These are phyloP conservation scores for Penicillium olsonii DNA, from an alignment of 2,329 filamentous ascomycete genomes.

Conservation along the genomic window DNA sequence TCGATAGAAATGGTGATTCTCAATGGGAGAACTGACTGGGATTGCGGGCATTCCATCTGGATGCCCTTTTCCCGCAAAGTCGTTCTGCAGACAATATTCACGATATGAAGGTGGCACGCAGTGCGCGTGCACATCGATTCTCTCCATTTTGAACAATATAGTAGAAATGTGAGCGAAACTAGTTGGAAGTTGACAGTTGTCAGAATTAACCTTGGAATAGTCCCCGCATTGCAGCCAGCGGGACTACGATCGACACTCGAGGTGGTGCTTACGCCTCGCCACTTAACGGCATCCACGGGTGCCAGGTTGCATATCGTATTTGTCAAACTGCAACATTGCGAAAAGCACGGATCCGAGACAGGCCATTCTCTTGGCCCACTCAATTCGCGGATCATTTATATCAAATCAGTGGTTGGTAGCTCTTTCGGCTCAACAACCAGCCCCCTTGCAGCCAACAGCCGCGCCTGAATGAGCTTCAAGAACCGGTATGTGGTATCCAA, in stretches of 20 bases:
- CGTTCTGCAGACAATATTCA: constrained; percentile 22
- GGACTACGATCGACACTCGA: neutral
- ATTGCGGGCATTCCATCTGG: constrained; percentile 25
- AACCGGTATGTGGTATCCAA: constrained; percentile 17
- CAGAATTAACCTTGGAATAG: neutral
- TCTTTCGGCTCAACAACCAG: constrained; percentile 10
- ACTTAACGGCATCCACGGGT: neutral
- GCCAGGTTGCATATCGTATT: neutral
- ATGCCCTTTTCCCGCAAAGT: constrained; percentile 22
- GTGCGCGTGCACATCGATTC: constrained; percentile 22
- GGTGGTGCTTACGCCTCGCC: neutral
- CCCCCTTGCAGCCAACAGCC: constrained; percentile 12
- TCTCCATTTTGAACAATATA: constrained; percentile 10
- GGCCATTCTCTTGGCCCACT: no score
- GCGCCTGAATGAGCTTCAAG: constrained; percentile 12
- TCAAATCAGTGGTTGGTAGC: constrained; percentile 6
- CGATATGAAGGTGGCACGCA: constrained; percentile 21
- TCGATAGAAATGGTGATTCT: neutral
- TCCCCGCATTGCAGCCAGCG: neutral
- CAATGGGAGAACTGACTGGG: constrained; percentile 10
- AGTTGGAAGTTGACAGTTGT: neutral
- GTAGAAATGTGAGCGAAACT: neutral
- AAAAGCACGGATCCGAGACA: no score
- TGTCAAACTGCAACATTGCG: no score
- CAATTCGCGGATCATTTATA: neutral